Evolutionary conservation across 2,329 filamentous ascomycete species (phyloP).

Genomic region (Xylaria arbuscula): DNA sequence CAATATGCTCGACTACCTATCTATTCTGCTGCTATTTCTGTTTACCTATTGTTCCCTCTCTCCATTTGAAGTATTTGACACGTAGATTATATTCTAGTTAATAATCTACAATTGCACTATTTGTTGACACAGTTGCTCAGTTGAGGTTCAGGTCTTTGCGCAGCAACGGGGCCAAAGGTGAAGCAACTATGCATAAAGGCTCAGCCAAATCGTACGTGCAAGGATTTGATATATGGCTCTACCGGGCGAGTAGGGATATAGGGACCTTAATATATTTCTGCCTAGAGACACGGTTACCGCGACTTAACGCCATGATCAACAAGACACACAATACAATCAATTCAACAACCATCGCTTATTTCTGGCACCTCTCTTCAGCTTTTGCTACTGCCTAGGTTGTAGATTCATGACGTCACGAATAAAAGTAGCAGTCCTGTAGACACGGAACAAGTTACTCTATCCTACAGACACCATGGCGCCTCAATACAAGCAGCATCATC

Average conservation of each 20-base stretch:
- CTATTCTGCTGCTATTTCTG: no score
- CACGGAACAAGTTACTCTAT: constrained; percentile 31
- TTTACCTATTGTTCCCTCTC: no score
- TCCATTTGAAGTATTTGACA: no score
- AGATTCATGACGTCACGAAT: constrained; percentile 18
- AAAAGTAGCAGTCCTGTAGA: constrained; percentile 21
- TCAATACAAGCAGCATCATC: constrained; percentile 51
- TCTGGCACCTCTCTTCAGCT: constrained; percentile 17
- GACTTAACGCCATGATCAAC: constrained; percentile 16
- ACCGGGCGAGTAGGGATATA: constrained; percentile 5
- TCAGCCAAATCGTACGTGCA: no score
- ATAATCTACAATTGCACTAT: neutral
- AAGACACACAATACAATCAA: constrained; percentile 20
- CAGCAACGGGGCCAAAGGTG: no score
- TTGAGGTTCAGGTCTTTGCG: no score
- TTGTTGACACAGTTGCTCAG: neutral
- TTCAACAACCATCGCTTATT: constrained; percentile 17
- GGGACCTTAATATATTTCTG: constrained; percentile 9
- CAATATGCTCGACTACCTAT: no score
- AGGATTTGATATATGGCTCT: no score
- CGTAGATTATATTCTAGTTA: no score
- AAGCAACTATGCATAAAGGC: no score
- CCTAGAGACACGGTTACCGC: constrained; percentile 16
- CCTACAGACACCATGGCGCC: constrained; percentile 34
- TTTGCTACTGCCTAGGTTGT: constrained; percentile 19